These are phyloP conservation scores for Jatropha podagrica DNA, from an alignment of 441 rosid species.

Conservation along the genomic window DNA sequence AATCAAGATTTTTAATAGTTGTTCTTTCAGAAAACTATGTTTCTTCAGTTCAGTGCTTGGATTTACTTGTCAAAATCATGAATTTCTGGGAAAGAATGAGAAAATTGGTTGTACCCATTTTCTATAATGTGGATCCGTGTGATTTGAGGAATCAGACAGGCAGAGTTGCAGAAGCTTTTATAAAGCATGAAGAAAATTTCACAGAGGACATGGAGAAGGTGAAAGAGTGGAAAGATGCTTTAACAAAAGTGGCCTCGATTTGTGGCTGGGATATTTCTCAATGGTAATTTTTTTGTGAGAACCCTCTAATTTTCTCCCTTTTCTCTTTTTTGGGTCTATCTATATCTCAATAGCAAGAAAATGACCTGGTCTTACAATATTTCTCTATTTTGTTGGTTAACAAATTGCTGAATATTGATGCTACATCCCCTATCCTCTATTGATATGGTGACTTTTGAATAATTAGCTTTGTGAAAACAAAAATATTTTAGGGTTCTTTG, in stretches of 20 bases:
- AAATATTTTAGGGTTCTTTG: neutral
- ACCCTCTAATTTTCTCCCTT: neutral
- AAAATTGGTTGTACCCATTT: neutral
- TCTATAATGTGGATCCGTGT: neutral
- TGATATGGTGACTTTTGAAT: no score
- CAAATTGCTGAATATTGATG: no score
- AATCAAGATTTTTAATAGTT: neutral
- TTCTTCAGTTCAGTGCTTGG: neutral
- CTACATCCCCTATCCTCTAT: no score
- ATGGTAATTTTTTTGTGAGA: neutral
- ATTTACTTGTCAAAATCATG: neutral
- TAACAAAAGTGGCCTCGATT: constrained; percentile 2
- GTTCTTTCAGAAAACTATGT: neutral
- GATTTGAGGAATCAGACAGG: neutral
- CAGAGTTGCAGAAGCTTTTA: neutral
- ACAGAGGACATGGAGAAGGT: neutral
- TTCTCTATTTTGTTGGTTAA: no score
- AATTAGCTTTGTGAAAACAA: no score
- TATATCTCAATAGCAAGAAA: no score
- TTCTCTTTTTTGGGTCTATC: neutral
- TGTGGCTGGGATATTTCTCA: neutral
- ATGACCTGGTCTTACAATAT: no score
- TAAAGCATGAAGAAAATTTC: neutral
- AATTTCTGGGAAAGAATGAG: neutral
- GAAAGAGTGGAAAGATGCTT: neutral